Evolutionary conservation across 345 rosid genomes (phyloP).

Genomic region (Limnanthes douglasii): DNA sequence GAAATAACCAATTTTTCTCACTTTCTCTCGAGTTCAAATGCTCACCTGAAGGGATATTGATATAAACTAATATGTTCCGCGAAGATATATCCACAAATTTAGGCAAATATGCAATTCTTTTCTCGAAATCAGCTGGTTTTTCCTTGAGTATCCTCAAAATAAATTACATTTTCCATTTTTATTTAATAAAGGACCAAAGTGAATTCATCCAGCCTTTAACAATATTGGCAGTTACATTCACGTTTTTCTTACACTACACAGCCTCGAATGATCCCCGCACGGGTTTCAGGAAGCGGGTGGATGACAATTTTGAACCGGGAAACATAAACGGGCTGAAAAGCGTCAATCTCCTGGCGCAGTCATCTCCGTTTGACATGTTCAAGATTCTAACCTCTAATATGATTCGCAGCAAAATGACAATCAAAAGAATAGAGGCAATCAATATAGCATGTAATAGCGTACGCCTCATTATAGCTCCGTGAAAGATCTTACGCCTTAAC

Average conservation of each 20-base stretch:
- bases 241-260: constrained; percentile 19
- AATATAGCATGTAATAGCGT: constrained; percentile 34
- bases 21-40: constrained; percentile 22
- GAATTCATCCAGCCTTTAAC: constrained; percentile 24
- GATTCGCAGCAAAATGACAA: constrained; percentile 32
- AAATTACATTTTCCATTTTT: constrained; percentile 14
- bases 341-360: constrained; percentile 14
- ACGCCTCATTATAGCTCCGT: constrained; percentile 42
- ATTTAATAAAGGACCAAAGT: constrained; percentile 48
- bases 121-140: constrained; percentile 23
- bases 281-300: constrained; percentile 19
- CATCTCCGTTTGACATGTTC: constrained; percentile 6
- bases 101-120: constrained; percentile 35
- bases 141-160: constrained; percentile 21
- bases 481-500: constrained; percentile 25
- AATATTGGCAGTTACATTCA: constrained; percentile 30
- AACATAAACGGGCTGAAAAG: constrained; percentile 5
- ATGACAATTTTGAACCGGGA: constrained; percentile 5
- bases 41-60: constrained; percentile 50
- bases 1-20: constrained; percentile 38
- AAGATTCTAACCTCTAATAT: constrained; percentile 17
- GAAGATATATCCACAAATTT: constrained; percentile 26
- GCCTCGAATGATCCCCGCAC: constrained; percentile 24
- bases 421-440: constrained; percentile 24
- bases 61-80: constrained; percentile 32